Conservation (phyloP, 768 basidiomycete genomes). For the Suillus alpinus region DNA sequence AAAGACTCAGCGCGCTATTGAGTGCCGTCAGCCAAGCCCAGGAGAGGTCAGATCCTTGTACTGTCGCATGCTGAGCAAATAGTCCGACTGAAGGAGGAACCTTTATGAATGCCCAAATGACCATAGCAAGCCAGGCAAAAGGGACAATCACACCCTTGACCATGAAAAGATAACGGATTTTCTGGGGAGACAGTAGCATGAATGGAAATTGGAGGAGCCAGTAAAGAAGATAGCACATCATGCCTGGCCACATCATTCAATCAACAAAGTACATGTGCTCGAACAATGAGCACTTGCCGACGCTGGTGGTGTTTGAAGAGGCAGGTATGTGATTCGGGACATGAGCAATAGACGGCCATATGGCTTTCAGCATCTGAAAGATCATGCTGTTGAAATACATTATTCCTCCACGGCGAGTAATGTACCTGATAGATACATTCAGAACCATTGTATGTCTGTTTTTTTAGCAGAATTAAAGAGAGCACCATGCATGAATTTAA, state of each 20-base stretch:
- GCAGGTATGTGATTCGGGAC: constrained; percentile 64
- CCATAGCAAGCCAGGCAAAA: constrained; percentile 62
- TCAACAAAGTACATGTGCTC: not conserved
- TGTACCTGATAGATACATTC: constrained; percentile 66
- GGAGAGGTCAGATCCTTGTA: constrained; percentile 53
- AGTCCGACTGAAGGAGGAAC: constrained; percentile 63
- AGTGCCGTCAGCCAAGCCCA: constrained; percentile 80
- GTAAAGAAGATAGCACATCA: constrained; percentile 74
- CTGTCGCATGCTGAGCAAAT: constrained; percentile 45
- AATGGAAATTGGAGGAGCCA: constrained; percentile 78
- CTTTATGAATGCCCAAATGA: constrained; percentile 77
- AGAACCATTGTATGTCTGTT: constrained; percentile 56
- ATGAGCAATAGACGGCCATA: constrained; percentile 70
- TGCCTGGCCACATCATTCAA: constrained; percentile 34
- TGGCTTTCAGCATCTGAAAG: constrained; percentile 66
- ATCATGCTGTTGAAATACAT: not conserved
- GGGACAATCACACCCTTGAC: constrained; percentile 67
- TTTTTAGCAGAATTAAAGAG: not conserved
- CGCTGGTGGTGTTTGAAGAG: constrained; percentile 59
- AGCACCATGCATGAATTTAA: not conserved
- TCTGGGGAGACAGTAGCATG: constrained; percentile 74
- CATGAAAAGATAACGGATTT: constrained; percentile 73
- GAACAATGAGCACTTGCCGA: constrained; percentile 37
- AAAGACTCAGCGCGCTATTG: constrained; percentile 75
- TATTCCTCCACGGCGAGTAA: not conserved